Evolutionary conservation across 2,329 filamentous ascomycete genomes (phyloP), one percentile per base, ranked within the genome.

Genomic region (Fonsecaea pugnacius): DNA sequence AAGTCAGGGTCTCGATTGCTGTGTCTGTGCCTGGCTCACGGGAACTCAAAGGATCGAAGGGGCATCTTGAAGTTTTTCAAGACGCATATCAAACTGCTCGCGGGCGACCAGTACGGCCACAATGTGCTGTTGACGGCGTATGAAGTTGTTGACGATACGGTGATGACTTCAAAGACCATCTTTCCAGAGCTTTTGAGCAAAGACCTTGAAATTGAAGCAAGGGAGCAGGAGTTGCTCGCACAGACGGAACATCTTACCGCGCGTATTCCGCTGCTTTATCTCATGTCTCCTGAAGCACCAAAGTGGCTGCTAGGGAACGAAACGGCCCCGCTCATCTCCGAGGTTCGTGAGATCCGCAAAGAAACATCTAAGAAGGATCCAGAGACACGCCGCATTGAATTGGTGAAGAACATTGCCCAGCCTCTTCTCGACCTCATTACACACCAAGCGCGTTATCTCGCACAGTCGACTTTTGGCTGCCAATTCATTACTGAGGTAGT

Each of bases 81-180:
- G 76, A 92, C 96, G 70, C 95, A 89, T 10, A 87, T 96, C 69
- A 88, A 93, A 74, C 81, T 90, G 68, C 91, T 99, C 86, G 91
- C 92, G 2, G 88, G 86, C 54, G 94, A 99, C 73, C 76, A 83
- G 6, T 78, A 93, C 72, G 95, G 88, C 1, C 92, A 96, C 74
- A 83, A 89, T 67, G 85, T 98, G 60, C 86, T 99, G 36, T 83
- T 98, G 61, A 85, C 92, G 1, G 91, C 92, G 1, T 92, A 93
- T 75, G 95, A 98, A 72, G 89, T 96, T 55, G 88, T 96, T 55
- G 95, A 99, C 72, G 95, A 99, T 75, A 99, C 95, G 9, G 93
- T 96, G 69, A 83, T 96, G 73, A 91, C 88, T 2, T 84, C 88
- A 57, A 98, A 96, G 79, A 84, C 90, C 35, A 90, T 99, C 69